phyloP scores from a whole-genome alignment of 164 flowering plant genomes.

The Paratinospora sagittata region DNA sequence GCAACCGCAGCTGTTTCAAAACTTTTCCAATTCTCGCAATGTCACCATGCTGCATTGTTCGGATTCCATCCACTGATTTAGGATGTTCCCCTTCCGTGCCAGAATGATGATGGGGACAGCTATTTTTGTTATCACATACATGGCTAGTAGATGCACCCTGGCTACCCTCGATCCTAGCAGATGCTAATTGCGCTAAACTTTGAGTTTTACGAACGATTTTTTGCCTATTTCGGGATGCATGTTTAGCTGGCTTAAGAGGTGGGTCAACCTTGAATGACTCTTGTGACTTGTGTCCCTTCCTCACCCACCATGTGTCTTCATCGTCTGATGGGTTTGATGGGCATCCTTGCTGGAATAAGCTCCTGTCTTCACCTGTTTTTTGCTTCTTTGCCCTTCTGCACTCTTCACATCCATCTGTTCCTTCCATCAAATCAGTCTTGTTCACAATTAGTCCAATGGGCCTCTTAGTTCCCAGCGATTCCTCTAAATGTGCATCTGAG shows the following conservation, averaged over 20 bases:
- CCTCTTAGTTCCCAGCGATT: slow-evolving; percentile 54
- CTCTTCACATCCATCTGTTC: slow-evolving; percentile 88
- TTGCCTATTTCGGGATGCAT: slow-evolving; percentile 64
- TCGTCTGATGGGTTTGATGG: slow-evolving; percentile 57
- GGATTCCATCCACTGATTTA: slow-evolving; percentile 37
- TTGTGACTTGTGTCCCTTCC: slow-evolving; percentile 54
- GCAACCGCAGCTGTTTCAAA: slow-evolving; percentile 52
- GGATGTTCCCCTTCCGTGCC: slow-evolving; percentile 54
- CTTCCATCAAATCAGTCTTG: slow-evolving; percentile 44
- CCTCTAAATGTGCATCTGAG: slow-evolving; percentile 38
- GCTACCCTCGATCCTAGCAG: slow-evolving; percentile 91
- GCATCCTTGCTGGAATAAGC: slow-evolving; percentile 33
- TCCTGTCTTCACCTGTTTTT: slow-evolving; percentile 58
- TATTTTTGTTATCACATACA: slow-evolving; percentile 70
- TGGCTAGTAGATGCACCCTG: slow-evolving; percentile 99
- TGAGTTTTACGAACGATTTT: slow-evolving; percentile 80
- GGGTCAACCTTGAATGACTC: slow-evolving; percentile 65
- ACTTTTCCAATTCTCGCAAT: slow-evolving; percentile 62
- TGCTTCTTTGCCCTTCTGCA: slow-evolving; percentile 75
- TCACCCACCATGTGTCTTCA: slow-evolving; percentile 87
- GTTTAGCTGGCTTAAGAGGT: slow-evolving; percentile 64
- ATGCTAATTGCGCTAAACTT: slow-evolving; percentile 84
- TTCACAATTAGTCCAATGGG: slow-evolving; percentile 31
- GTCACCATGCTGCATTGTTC: slow-evolving; percentile 30
- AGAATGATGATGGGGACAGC: slow-evolving; percentile 72